Base-by-base conservation (phyloP, 2,329 filamentous ascomycete species). In the Talaromyces sp. region DNA sequence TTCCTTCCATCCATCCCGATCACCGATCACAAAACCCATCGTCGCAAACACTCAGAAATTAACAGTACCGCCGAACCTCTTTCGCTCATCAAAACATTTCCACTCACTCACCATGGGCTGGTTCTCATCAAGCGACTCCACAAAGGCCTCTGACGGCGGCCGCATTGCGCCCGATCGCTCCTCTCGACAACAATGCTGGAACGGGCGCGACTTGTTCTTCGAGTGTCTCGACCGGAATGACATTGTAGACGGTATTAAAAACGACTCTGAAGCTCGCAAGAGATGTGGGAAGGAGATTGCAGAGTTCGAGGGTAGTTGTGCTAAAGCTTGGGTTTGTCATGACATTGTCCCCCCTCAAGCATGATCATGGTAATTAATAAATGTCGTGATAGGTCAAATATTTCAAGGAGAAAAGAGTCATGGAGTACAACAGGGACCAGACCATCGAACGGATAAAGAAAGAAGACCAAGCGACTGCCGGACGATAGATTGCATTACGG, bases 341-440 rank as follows among this genome's bases (percentile, higher is more conserved):
- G 23, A 23, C 23, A 23, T 42, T 53, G 4, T 18, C 57, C 30
- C 51, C 36, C 33, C 36, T 23, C n/a, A 33, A 7, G 16, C 4
- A 44, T 44, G 36, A 30, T 28, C 8, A 28, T 36, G 54, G 31
- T 51, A 60, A 33, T 55, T 60, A 56, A 61, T 56, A 51, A 18
- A 59, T 50, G 28, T 5, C 44, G 51, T 57, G 27, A 16, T 44
- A 95, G 91, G 90, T 97, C 64, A 92, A 92, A 78, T 98, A 99
- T 78, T 99, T 99, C 79, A 97, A 98, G 82, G 93, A 97, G 78
- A 90, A 92, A 79, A 85, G 95, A 70, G 91, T 98, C 40, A 94
- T 96, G 78, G 95, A 99, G 69, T 85, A 90, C 72, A 90, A 96
- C 69, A 92, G 94, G 77, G 89, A 90, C 71, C 82, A 88, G 77